Base-by-base conservation (phyloP, 257 asterid genomes). In the Nicotiana tabacum region DNA sequence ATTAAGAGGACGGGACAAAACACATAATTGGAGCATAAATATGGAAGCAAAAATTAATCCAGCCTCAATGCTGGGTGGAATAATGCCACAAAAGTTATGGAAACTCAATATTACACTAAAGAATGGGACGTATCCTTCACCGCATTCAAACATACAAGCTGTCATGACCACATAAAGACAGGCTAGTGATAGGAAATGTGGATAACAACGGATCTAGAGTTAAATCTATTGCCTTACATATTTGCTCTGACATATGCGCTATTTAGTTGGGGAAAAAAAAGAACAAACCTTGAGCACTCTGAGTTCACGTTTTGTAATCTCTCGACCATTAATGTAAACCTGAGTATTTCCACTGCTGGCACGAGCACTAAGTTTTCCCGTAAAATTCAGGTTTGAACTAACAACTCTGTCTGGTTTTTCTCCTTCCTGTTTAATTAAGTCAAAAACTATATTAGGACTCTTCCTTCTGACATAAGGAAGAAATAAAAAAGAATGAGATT, bases 241-340 rank as follows among this genome's bases (percentile, higher is more conserved):
- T 74, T 32, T 27, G 15, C 48, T 72, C 18, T 7, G 43, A 11
- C 46, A 30, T 30, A 51, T 9, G n/a, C 24, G 10, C 18, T 0
- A 65, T 61, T 78, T 21, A 57, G 60, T 66, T 39, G 67, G 16
- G 43, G 21, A 0, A 61, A 68, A 74, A 66, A 58, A 66, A 55
- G 30, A 68, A 83, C 92, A 32, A 64, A 96, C 99, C 99, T 88
- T 96, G 80, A 96, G 87, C 51, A 96, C 89, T 90, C 93, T 92
- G 82, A 90, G 91, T 91, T 96, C 99, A 68, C 90, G 92, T 82
- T 89, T 96, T 11, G 99, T 96, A 83, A 96, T 94, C 87, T 96
- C 97, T 83, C 99, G 93, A 85, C 99, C 99, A 86, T 96, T 94
- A 81, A 96, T 90, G 93, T 87, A 96, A 62, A 96, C 99, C 86